Conservation (phyloP, 2,329 filamentous ascomycete species). For the Ophiostoma pallidulum region DNA sequence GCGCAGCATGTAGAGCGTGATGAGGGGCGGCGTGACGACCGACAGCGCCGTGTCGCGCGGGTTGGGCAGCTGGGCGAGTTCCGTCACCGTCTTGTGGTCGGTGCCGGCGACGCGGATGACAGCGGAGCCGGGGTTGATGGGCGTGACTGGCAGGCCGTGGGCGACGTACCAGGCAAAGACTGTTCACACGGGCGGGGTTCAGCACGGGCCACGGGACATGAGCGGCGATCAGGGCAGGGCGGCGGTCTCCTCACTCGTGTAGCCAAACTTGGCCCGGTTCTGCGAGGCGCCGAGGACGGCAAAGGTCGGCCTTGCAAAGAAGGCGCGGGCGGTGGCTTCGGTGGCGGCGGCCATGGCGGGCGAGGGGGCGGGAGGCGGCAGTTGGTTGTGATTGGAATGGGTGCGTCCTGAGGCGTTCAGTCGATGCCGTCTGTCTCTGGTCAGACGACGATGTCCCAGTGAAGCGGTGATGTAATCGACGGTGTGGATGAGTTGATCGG, state of each 20-base stretch:
- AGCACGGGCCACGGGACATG: too few species aligned
- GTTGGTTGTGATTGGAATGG: background rate
- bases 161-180: slow-evolving; percentile 84
- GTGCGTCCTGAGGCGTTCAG: too few species aligned
- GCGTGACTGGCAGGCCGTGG: slow-evolving; percentile 66
- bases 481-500: slow-evolving; percentile 4
- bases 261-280: slow-evolving; percentile 76
- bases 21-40: slow-evolving; percentile 75
- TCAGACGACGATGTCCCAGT: too few species aligned
- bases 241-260: slow-evolving; percentile 69
- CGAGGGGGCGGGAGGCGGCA: slow-evolving; percentile 33
- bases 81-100: slow-evolving; percentile 54
- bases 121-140: slow-evolving; percentile 67
- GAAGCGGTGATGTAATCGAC: slow-evolving; percentile 9
- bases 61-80: slow-evolving; percentile 53
- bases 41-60: slow-evolving; percentile 67
- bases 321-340: slow-evolving; percentile 62
- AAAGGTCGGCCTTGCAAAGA: slow-evolving; percentile 72
- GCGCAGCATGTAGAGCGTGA: slow-evolving; percentile 63
- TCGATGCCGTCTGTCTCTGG: too few species aligned
- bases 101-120: slow-evolving; percentile 51
- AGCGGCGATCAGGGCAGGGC: too few species aligned
- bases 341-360: too few species aligned
- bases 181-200: slow-evolving; percentile 26
- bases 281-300: slow-evolving; percentile 86